Conservation (phyloP, 2,329 filamentous ascomycete genomes). For the Ceratocystis destructans region DNA sequence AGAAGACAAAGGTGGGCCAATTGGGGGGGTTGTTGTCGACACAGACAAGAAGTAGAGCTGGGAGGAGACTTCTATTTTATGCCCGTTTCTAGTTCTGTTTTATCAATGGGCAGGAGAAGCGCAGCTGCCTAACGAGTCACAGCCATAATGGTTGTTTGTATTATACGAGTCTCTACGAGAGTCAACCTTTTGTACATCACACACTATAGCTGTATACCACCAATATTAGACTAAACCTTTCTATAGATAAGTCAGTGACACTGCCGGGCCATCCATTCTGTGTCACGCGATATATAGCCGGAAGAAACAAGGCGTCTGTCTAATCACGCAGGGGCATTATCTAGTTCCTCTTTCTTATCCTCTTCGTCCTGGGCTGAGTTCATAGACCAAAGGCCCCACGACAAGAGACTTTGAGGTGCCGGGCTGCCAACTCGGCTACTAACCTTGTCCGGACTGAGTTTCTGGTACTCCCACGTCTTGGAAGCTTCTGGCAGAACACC, state of each 20-base stretch:
- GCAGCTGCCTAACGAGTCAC: not conserved
- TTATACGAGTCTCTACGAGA: not conserved
- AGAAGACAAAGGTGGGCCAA: not conserved
- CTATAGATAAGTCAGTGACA: not conserved
- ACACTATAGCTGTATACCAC: not conserved
- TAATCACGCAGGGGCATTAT: not conserved
- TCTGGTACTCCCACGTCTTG: slow-evolving; percentile 4
- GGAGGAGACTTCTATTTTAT: too few species aligned
- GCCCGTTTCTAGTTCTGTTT: too few species aligned
- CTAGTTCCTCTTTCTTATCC: not conserved
- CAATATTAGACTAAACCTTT: not conserved
- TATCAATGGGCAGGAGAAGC: too few species aligned
- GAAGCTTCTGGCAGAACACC: slow-evolving; percentile 26
- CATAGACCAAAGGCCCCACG: slow-evolving; percentile 1
- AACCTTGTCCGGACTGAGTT: slow-evolving; percentile 7
- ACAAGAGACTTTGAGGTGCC: not conserved
- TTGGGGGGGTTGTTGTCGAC: too few species aligned
- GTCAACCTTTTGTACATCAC: not conserved
- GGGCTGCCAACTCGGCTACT: not conserved
- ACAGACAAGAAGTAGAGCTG: too few species aligned
- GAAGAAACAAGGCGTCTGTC: too few species aligned
- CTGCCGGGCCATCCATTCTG: too few species aligned
- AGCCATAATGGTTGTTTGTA: not conserved
- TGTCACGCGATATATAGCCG: too few species aligned
- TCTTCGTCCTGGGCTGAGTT: not conserved